Evolutionary conservation across 2,329 filamentous ascomycete genomes (phyloP), one percentile per base, ranked within the genome.

Genomic region (Mollisiaceae sp.): DNA sequence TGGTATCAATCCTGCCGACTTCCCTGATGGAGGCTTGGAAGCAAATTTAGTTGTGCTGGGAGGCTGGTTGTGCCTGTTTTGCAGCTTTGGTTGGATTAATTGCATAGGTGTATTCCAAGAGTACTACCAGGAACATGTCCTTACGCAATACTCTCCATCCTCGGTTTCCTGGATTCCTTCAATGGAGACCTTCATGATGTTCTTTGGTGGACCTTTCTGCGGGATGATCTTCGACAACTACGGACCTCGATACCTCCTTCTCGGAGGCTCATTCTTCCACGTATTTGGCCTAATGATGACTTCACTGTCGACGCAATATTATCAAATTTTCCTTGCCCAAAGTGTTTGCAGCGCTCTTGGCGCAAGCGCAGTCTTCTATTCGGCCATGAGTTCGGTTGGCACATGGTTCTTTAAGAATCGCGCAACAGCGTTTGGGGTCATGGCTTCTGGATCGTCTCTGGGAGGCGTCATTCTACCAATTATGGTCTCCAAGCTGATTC

Each of bases 281-380:
- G 82, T 89, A 18, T 84, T 89, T 62, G 83, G 85, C 1, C 72
- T 90, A 5, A 89, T 90, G 85, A 88, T 89, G 86, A 80, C 85
- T 0, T 84, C 81, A 8, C 75, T 90, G 64, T 87, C 80, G 61
- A 83, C 78, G 0, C 70, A 84, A 63, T 86, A 85, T 72, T 86
- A 82, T 67, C 84, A 86, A 43, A 82, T 85, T 71, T 74, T 86
- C 39, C 76, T 83, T 2, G 76, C 80, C 0, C 82, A 85, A 69
- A 81, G 81, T 0, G 67, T 84, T 1, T 80, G 78, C 67, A 81
- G 80, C 61, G 77, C 79, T 52, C 77, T 80, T 61, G 80, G 82
- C 12, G 77, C 82, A 18, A 79, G 79, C 58, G 75, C 82, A 36
- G 77, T 83, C 62, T 82, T 83, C 71, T 82, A 81, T 59, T 77